A percentile compares a stretch with the other conserved stretches of the same genome.
Evolutionary conservation across 257 asterid genomes (phyloP).

Genomic region (Galeopsis tetrahit): DNA sequence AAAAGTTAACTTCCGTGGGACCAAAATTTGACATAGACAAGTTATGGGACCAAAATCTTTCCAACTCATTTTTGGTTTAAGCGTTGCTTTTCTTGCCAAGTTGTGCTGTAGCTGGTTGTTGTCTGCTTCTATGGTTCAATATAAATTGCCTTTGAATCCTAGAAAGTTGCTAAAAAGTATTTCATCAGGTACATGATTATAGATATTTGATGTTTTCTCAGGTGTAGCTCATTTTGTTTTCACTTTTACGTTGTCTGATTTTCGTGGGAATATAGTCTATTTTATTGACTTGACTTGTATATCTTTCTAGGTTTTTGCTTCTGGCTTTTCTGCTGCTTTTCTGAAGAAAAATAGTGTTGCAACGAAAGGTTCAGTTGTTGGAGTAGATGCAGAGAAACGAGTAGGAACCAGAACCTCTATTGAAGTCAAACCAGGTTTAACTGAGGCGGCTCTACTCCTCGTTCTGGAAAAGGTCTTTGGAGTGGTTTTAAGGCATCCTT

Average conservation of each 20-base stretch:
- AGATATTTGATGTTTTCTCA: constrained; percentile 22
- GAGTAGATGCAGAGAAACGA: constrained; percentile 37
- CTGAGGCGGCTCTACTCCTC: constrained; percentile 72
- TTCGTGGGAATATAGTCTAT: background rate
- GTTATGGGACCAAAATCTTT: too few relatives aligned
- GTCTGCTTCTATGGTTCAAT: constrained; percentile 4
- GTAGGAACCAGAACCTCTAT: constrained; percentile 51
- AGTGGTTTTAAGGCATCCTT: constrained; percentile 73
- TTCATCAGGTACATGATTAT: background rate
- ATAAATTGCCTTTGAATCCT: background rate
- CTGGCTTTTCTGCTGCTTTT: constrained; percentile 93
- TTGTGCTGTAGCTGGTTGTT: background rate
- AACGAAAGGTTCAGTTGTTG: constrained; percentile 53
- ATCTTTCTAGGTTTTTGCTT: constrained; percentile 77
- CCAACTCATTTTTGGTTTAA: too few relatives aligned
- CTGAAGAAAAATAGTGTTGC: constrained; percentile 84
- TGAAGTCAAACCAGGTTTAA: constrained; percentile 69
- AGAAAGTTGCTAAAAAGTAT: background rate
- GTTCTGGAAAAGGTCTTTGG: constrained; percentile 77
- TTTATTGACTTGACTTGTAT: constrained; percentile 17
- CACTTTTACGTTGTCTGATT: background rate
- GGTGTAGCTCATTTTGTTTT: background rate
- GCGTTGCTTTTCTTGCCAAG: background rate
- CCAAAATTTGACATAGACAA: too few relatives aligned
- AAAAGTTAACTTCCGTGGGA: too few relatives aligned